A percentile compares a stretch with the other conserved stretches of the same genome.
Conservation (phyloP, 1,284 basidiomycete genomes). For the Cryptococcus deneoformans region DNA sequence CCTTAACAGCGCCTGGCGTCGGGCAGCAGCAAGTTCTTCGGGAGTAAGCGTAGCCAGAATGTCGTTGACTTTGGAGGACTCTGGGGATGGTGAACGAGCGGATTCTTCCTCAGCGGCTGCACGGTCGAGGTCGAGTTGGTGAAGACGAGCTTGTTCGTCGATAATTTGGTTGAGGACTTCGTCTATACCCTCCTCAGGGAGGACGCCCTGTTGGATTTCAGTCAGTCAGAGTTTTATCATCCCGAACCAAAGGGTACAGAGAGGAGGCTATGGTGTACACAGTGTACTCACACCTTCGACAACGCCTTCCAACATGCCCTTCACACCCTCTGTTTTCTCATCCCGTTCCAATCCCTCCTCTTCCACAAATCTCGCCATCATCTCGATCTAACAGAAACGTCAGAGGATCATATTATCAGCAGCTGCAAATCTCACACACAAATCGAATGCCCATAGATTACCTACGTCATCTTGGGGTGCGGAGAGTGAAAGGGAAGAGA, state of each 20-base stretch:
- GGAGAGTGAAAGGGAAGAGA: conserved; percentile 27
- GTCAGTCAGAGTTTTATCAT: not conserved
- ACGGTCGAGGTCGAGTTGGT: conserved; percentile 19
- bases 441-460: not conserved
- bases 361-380: conserved; percentile 49
- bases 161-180: conserved; percentile 31
- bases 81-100: conserved; percentile 6
- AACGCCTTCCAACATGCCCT: conserved; percentile 47
- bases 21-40: conserved; percentile 42
- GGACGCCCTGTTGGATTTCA: conserved; percentile 18
- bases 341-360: conserved; percentile 47
- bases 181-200: conserved; percentile 29
- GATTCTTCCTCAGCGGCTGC: conserved; percentile 11
- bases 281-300: conserved; percentile 33
- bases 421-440: not conserved
- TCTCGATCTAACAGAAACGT: conserved; percentile 35
- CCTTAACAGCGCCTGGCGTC: conserved; percentile 35
- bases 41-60: conserved; percentile 38
- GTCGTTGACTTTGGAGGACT: conserved; percentile 12
- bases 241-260: not conserved
- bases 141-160: conserved; percentile 33
- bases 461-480: conserved; percentile 44
- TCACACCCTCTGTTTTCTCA: conserved; percentile 49
- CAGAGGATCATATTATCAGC: not conserved
- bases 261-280: not conserved